Base-by-base conservation (phyloP, 768 basidiomycete species). In the Strobilomyces dryophilus region DNA sequence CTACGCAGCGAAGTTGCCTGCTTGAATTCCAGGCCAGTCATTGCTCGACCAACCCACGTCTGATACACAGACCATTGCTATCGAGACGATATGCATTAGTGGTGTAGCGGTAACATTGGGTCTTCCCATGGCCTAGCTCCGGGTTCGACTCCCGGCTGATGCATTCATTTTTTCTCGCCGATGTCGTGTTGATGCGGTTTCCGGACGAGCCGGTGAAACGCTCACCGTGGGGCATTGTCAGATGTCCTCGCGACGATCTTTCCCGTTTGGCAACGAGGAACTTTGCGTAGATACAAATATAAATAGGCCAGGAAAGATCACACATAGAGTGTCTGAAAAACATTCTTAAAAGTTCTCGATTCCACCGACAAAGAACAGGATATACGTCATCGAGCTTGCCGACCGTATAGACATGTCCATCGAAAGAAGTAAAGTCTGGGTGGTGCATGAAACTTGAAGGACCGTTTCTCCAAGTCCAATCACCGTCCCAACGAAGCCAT, bases 31-130 rank as follows among this genome's bases (percentile, higher is more conserved):
- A 24, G 24, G 24, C 24, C 24, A 24, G 24, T 24, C 24, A 4
- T 24, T 2, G 24, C 24, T 24, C 24, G 24, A 24, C 29, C 29
- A 6, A 9, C 29, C 6, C 29, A 9, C 6, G 5, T 29, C 7
- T 29, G 29, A 29, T 29, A 29, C 5, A 29, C 8, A 6, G 29
- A 29, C 6, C 7, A 6, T 7, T 6, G 2, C 29, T 9, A 6
- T 27, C 6, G 29, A 7, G 8, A 29, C 1, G 4, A 24, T 6
- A 29, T 29, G 41, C 68, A 69, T 71, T 57, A 68, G 67, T 86
- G 82, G 84, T 85, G 84, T 86, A 87, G 73, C 79, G 85, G 85
- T 86, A 87, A 87, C 85, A 86, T 87, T 84, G 83, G 82, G 83
- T 85, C 84, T 87, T 87, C 85, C 85, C 85, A 87, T 78, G 76